phyloP scores from a whole-genome alignment of 192 early-diverging fungal genomes.

The Coemansia aciculifera region DNA sequence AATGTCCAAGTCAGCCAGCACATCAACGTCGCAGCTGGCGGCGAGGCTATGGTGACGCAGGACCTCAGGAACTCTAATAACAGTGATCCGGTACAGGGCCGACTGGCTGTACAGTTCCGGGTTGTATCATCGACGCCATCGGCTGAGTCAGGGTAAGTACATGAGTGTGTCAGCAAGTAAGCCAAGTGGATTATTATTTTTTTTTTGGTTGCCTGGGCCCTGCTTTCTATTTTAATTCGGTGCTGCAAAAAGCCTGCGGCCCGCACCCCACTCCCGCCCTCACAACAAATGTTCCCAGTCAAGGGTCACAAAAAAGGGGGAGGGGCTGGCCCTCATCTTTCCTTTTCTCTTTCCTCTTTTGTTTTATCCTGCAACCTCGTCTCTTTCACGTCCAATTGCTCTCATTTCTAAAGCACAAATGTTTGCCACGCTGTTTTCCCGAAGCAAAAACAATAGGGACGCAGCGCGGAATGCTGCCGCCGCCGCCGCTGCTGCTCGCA shows the following conservation, averaged over 20 bases:
- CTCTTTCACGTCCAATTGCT: slow-evolving; percentile 22
- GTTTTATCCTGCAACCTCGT: slow-evolving; percentile 15
- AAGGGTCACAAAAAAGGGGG: background rate
- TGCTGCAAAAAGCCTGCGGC: background rate
- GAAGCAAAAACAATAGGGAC: slow-evolving; percentile 46
- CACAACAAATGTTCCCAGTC: background rate
- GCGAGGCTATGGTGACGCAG: slow-evolving; percentile 69
- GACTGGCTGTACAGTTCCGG: slow-evolving; percentile 59
- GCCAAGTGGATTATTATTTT: background rate
- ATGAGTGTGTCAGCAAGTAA: slow-evolving; percentile 24
- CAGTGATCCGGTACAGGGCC: slow-evolving; percentile 82
- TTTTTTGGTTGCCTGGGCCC: background rate
- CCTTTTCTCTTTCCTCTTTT: slow-evolving; percentile 39
- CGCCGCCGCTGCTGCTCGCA: slow-evolving; percentile 27
- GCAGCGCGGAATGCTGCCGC: slow-evolving; percentile 9
- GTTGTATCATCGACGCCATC: slow-evolving; percentile 8
- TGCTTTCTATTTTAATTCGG: slow-evolving; percentile 3
- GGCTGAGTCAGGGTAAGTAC: slow-evolving; percentile 64
- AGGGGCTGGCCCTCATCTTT: slow-evolving; percentile 9
- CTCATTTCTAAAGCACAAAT: slow-evolving; percentile 21
- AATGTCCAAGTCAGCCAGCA: slow-evolving; percentile 82
- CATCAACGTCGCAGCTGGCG: slow-evolving; percentile 74
- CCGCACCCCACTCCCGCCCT: background rate
- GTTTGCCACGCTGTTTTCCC: slow-evolving; percentile 54
- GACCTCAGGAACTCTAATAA: slow-evolving; percentile 86